Evolutionary conservation across 768 basidiomycete species (phyloP), one percentile per base, ranked within the genome.

Genomic region (Auricularia sp.): DNA sequence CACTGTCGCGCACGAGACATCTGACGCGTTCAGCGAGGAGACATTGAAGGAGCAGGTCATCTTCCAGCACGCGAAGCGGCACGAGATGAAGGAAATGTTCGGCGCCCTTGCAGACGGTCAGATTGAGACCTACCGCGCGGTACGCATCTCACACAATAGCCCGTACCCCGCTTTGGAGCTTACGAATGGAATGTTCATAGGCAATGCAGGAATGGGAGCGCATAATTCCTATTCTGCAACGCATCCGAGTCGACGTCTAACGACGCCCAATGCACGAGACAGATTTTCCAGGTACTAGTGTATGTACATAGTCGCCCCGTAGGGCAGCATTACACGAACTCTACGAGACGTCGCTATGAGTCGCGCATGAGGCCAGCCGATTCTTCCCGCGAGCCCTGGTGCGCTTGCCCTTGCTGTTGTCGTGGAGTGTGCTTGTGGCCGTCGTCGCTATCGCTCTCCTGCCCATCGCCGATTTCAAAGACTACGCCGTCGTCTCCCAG

Each of bases 151-250:
- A 29, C 43, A n/a, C 3, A 51, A 61, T 12, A 23, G 29, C 29
- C 29, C 29, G 29, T 29, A 29, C 29, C 29, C 29, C 29, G 29
- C 29, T 29, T 29, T 0, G 29, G 29, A 29, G 29, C 29, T 29
- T 29, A 29, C 29, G 29, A 29, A 29, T 29, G 29, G 29, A 29
- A 61, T 61, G 61, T 62, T 51, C 62, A 21, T 68, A 93, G 88
- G 86, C 91, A 63, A 94, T 96, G 90, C 93, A 98, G 69, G 94
- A 98, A 74, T 98, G 93, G 94, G 94, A 98, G 63, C 81, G 90
- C 75, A 89, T 95, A 72, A 93, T 94, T 81, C 91, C 93, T 69
- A 79, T 93, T 69, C 87, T 96, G 72, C 91, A 95, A 75, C 89
- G 91, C 64, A 96, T 96, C 78, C 87, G 91, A 63, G 93, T 96